Base-by-base conservation (phyloP, 495 filamentous ascomycete genomes). In the Xylaria intraflava region DNA sequence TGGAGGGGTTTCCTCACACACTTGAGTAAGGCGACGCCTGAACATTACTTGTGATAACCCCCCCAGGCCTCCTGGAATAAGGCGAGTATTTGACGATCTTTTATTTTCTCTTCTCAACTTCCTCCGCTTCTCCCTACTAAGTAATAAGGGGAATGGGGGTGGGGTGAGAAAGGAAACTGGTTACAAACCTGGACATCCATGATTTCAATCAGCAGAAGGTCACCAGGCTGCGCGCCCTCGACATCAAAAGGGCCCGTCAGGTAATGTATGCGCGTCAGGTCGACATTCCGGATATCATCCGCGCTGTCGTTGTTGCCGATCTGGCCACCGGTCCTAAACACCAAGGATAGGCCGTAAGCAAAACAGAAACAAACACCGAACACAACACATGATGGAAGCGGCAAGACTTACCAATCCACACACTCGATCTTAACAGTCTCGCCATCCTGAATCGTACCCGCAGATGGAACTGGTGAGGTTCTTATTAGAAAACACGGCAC, bases 401-500 rank as follows among this genome's bases (percentile, higher is more conserved):
- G 6, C 6, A 12, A 19, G 12, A 29, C 52, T 49, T 64, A 62
- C 84, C 88, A 92, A 69, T 97, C 92, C 19, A 95, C 72, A 59
- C 92, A 97, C 78, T 96, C 89, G 61, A 97, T 92, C 72, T 95
- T 95, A 56, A 96, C 91, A 2, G 88, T 84, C 68, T 97, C 92
- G 33, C 83, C 84, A 66, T 92, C 85, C 59, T 83, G 83, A 66
- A 97, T 93, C 39, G 81, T 84, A 29, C 78, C 86, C 35, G 72
- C 76, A 48, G 79, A 81, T 11, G 92, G 92, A 59, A 97, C 89
- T 92, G 39, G n/a, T 17, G 1, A 33, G 27, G 3, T 11, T 19
- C 53, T 10, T 44, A 2, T 51, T 26, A 12, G 24, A 26, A 20
- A 24, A 17, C 46, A 6, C 9, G 17, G 5, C 22, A 20, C 0